A percentile compares a stretch with the other conserved stretches of the same genome.
These are phyloP conservation scores for Sanghuangporus baumii DNA, from an alignment of 1,284 basidiomycete genomes.

Conservation along the genomic window DNA sequence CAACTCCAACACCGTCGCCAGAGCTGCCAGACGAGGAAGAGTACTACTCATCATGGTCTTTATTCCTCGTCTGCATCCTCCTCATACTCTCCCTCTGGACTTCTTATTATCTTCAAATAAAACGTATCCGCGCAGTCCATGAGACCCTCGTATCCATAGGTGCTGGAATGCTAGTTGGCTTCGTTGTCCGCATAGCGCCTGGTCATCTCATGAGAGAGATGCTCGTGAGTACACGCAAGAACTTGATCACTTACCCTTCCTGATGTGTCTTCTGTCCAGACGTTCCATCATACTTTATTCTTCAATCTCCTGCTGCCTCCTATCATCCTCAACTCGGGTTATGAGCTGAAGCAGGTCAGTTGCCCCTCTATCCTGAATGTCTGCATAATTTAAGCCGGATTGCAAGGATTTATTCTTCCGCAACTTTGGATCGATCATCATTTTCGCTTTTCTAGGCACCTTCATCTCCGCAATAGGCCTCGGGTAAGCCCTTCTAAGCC, in stretches of 20 bases:
- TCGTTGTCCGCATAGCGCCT: constrained; percentile 85
- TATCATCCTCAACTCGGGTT: constrained; percentile 97
- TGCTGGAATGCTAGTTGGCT: constrained; percentile 94
- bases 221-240: constrained; percentile 60
- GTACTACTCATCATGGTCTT: constrained; percentile 90
- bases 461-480: constrained; percentile 96
- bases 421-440: constrained; percentile 95
- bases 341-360: constrained; percentile 89
- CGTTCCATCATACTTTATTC: constrained; percentile 96
- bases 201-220: constrained; percentile 95
- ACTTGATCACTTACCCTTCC: not conserved
- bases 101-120: constrained; percentile 97
- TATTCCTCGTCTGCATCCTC: constrained; percentile 91
- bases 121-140: constrained; percentile 91
- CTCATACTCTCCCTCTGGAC: constrained; percentile 94
- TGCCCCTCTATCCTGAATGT: not conserved
- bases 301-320: constrained; percentile 97
- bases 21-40: constrained; percentile 69
- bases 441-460: constrained; percentile 94
- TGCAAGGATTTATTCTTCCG: constrained; percentile 92
- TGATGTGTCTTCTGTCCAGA: constrained; percentile 39
- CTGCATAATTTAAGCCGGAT: constrained; percentile 2
- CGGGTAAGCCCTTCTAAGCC: constrained; percentile 56
- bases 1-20: constrained; percentile 1
- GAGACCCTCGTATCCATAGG: constrained; percentile 96